Base-by-base conservation (phyloP, 2,329 filamentous ascomycete genomes). In the Claviceps sp. region DNA sequence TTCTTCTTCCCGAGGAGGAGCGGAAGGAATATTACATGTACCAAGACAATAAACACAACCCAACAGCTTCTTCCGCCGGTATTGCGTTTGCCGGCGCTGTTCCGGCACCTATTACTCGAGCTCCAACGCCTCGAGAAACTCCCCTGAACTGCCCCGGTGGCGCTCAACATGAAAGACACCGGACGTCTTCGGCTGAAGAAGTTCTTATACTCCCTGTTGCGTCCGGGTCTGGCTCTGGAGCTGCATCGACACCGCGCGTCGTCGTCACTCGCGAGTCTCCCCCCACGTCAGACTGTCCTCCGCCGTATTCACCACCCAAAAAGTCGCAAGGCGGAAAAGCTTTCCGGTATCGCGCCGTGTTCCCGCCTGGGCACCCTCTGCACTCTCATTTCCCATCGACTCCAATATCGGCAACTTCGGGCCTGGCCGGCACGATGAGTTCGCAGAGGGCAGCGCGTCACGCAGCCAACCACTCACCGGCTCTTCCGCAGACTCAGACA, bases 321-420 rank as follows among this genome's bases (percentile, higher is more conserved):
- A 64, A 65, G 42, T 22, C 5, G 44, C 61, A 65, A 6, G 61
- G 65, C n/a, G 63, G 64, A 30, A 59, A 50, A 14, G 61, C 66
- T 2, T 62, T 74, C 40, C 72, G 76, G 47, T 83, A 81, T 59
- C 73, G 73, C 51, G 77, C 79, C 2, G 71, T 84, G 4, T 75
- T 81, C 48, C 78, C 82, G 6, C 74, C 80, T 0, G 71, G 69
- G 2, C 75, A 80, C 55, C 68, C 70, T 0, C 60, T 73, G 41
- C 68, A 67, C 43, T 59, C 63, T 10, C 71, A 75, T 52, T 74
- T 75, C 37, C 75, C 80, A 2, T 73, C 74, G 1, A 81, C 82
- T 5, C 81, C 82, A 0, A 76, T 76, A 0, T 81, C 80, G 2
- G 65, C 79, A 0, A 84, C 84, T 1, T 82, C 84, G 1, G 82